These are phyloP conservation scores for Cyclostephanos tholiformis DNA, from an alignment of 108 stramenopile genomes.

Conservation along the genomic window DNA sequence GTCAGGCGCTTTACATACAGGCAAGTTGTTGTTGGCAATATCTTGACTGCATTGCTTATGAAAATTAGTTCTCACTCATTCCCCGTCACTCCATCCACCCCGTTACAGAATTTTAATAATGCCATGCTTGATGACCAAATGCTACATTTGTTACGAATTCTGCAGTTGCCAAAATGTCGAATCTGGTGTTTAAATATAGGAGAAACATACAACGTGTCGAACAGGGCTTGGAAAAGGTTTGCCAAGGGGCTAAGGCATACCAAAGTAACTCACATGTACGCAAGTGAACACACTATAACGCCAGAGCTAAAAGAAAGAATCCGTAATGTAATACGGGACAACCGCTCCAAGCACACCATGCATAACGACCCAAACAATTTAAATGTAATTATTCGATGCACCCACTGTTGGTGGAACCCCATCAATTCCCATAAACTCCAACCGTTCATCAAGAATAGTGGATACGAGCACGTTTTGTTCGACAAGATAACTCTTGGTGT, in stretches of 20 bases:
- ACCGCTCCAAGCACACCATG: slow-evolving; percentile 87
- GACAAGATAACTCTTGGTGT: slow-evolving; percentile 76
- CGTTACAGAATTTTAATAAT: slow-evolving; percentile 80
- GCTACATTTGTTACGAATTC: slow-evolving; percentile 75
- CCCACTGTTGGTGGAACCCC: slow-evolving; percentile 97
- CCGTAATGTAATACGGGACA: slow-evolving; percentile 81
- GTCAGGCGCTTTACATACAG: slow-evolving; percentile 93
- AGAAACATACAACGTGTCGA: slow-evolving; percentile 88
- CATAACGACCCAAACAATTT: slow-evolving; percentile 88
- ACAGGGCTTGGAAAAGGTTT: slow-evolving; percentile 83
- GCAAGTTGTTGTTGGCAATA: slow-evolving; percentile 41
- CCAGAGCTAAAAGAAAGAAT: slow-evolving; percentile 81
- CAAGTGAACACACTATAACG: slow-evolving; percentile 91
- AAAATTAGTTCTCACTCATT: slow-evolving; percentile 2
- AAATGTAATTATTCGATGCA: slow-evolving; percentile 86
- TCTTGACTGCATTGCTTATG: not conserved
- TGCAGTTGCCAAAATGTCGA: slow-evolving; percentile 76
- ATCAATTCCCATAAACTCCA: slow-evolving; percentile 84
- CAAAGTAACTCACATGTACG: slow-evolving; percentile 94
- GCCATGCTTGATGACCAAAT: slow-evolving; percentile 90
- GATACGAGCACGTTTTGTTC: slow-evolving; percentile 74
- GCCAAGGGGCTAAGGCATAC: slow-evolving; percentile 79
- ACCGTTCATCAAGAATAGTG: slow-evolving; percentile 80
- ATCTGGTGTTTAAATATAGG: slow-evolving; percentile 95
- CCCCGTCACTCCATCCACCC: slow-evolving; percentile 1